A percentile compares a stretch with the other conserved stretches of the same genome.
phyloP scores from a whole-genome alignment of 1,284 basidiomycete species.

The Exobasidium rhododendri region DNA sequence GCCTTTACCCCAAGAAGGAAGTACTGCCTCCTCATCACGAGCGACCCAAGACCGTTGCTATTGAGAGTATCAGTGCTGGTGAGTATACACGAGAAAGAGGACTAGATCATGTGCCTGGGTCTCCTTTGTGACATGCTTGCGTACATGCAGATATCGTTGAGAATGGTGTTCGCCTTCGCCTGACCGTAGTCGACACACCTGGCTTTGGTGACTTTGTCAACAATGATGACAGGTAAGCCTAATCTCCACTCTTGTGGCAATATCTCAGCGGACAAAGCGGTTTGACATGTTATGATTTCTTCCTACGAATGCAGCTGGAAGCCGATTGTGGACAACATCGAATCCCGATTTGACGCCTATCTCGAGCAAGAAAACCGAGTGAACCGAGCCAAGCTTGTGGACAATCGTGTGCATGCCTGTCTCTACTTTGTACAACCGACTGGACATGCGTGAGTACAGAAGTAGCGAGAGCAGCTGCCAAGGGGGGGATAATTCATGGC shows the following conservation, averaged over 20 bases:
- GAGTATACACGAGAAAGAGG: slow-evolving; percentile 10
- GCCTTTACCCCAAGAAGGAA: slow-evolving; percentile 51
- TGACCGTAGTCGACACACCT: slow-evolving; percentile 54
- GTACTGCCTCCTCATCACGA: slow-evolving; percentile 46
- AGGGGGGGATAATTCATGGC: not conserved
- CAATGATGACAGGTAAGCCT: slow-evolving; percentile 42
- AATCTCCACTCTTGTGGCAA: not conserved
- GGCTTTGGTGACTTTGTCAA: slow-evolving; percentile 54
- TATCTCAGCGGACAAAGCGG: not conserved
- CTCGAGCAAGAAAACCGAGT: slow-evolving; percentile 54
- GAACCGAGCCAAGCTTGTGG: slow-evolving; percentile 50
- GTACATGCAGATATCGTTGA: slow-evolving; percentile 54
- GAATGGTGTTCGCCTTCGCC: slow-evolving; percentile 52
- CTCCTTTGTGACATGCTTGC: no score
- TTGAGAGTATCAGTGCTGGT: slow-evolving; percentile 54
- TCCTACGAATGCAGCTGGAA: slow-evolving; percentile 37
- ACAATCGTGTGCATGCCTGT: slow-evolving; percentile 54
- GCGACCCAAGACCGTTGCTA: slow-evolving; percentile 50
- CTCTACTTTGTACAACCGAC: slow-evolving; percentile 55
- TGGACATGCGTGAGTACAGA: slow-evolving; percentile 38
- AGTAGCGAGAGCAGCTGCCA: no score
- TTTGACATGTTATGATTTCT: not conserved
- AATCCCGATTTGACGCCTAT: slow-evolving; percentile 52
- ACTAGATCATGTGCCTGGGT: not conserved
- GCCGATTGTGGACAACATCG: slow-evolving; percentile 53